Conservation (phyloP, 306 rosid species). For the Castanopsis chinensis region DNA sequence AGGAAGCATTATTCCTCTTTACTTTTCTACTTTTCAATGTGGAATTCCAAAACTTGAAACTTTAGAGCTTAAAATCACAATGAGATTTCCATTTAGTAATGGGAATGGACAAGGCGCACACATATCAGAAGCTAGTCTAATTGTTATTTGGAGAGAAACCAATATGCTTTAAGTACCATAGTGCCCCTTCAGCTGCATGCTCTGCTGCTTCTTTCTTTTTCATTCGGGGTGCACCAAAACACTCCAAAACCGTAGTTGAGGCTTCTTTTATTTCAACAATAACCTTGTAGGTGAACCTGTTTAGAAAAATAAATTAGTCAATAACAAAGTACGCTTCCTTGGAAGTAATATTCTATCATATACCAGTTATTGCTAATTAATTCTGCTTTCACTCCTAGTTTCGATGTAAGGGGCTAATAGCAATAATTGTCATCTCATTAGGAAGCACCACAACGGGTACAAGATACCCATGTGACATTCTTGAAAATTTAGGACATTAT, state of each 20-base stretch:
- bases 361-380: no score
- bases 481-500: no score
- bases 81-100: background rate
- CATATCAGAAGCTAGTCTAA: background rate
- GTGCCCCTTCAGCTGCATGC: slow-evolving; percentile 63
- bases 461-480: no score
- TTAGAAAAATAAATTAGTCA: slow-evolving; percentile 7
- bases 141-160: slow-evolving; percentile 28
- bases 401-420: background rate
- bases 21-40: no score
- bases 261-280: slow-evolving; percentile 33
- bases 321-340: background rate
- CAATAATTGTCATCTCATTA: no score
- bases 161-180: slow-evolving; percentile 51
- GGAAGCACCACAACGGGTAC: no score
- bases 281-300: slow-evolving; percentile 69
- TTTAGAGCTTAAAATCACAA: no score
- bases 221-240: slow-evolving; percentile 48
- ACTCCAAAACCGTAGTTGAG: slow-evolving; percentile 37
- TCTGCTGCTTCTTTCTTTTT: slow-evolving; percentile 64
- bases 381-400: background rate
- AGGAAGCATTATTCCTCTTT: no score
- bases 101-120: background rate
- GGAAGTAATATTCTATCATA: background rate
- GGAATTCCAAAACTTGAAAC: no score